Evolutionary conservation across 768 basidiomycete species (phyloP).

Genomic region (Pleurotus giganteus): DNA sequence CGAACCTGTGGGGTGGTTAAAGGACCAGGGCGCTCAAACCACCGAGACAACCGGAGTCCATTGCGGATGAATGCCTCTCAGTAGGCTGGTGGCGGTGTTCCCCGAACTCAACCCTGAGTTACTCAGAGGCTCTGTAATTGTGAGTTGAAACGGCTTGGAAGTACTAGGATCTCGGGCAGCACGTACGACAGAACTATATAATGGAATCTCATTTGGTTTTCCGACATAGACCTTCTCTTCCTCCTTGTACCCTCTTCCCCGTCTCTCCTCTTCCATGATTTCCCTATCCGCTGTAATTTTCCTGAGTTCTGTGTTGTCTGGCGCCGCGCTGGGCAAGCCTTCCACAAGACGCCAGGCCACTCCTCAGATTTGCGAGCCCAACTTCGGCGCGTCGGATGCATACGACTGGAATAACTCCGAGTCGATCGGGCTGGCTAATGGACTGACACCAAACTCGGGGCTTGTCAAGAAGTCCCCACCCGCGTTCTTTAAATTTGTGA

Average conservation of each 20-base stretch:
- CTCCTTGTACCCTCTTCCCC: neutral
- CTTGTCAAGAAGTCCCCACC: neutral
- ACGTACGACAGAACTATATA: neutral
- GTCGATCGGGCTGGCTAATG: neutral
- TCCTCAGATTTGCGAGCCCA: neutral
- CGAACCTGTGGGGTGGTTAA: no score
- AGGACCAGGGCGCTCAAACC: no score
- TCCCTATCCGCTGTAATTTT: conserved; percentile 3
- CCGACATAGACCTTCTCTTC: neutral
- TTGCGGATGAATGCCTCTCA: no score
- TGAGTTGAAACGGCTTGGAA: conserved; percentile 2
- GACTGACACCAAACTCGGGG: neutral
- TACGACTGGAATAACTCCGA: conserved; percentile 10
- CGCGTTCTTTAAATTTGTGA: conserved; percentile 2
- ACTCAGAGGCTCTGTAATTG: neutral
- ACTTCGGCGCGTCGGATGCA: neutral
- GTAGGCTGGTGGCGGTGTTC: no score
- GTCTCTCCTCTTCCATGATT: neutral
- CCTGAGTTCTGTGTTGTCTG: neutral
- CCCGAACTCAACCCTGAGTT: no score
- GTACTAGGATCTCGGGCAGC: neutral
- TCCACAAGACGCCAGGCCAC: neutral
- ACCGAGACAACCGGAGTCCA: no score
- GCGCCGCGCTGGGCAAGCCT: conserved; percentile 1
- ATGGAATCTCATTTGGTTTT: neutral